Base-by-base conservation (phyloP, 768 basidiomycete species). In the Suillus luteus region DNA sequence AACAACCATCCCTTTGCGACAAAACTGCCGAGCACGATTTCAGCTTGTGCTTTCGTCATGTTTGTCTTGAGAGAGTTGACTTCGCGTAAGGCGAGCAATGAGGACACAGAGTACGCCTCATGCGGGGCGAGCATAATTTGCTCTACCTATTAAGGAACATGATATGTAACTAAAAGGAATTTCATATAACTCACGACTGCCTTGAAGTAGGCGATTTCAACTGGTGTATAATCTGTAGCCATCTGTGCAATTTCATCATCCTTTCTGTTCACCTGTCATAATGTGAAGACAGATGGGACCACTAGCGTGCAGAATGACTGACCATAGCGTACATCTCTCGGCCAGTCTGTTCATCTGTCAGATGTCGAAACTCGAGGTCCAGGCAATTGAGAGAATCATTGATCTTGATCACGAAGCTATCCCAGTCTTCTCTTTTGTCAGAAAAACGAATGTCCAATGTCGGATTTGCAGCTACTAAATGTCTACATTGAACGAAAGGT, bases 151-250 rank as follows among this genome's bases (percentile, higher is more conserved):
- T 27, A 24, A 35, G 57, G 41, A 15, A 15, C n/a, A 33, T n/a
- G 38, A 61, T 40, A 62, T 61, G 61, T 43, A 61, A 35, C n/a
- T 43, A 31, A 27, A 7, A 6, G 15, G 10, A 17, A 37, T 10
- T 11, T 11, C 40, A 12, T 7, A 10, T n/a, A 31, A 77, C 89
- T 64, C 71, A 93, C 94, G 64, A 95, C 79, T 5, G 86, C 86
- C 77, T 89, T 93, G 82, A 95, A 95, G 77, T 86, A 95, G 0
- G 86, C 81, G 59, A 95, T 94, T 75, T 96, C 94, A 38, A 79
- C 77, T 0, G 92, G 79, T 2, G 83, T 84, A 70, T 95, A 96
- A 46, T 92, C 91, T 0, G 92, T 93, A 3, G 93, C 94, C 72
- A 92, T 76, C 71, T 93, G 93, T 0, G 94, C 90, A 40, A 95